phyloP scores from a whole-genome alignment of 148 eudicot species.

The Amaranthus hypochondriacus region DNA sequence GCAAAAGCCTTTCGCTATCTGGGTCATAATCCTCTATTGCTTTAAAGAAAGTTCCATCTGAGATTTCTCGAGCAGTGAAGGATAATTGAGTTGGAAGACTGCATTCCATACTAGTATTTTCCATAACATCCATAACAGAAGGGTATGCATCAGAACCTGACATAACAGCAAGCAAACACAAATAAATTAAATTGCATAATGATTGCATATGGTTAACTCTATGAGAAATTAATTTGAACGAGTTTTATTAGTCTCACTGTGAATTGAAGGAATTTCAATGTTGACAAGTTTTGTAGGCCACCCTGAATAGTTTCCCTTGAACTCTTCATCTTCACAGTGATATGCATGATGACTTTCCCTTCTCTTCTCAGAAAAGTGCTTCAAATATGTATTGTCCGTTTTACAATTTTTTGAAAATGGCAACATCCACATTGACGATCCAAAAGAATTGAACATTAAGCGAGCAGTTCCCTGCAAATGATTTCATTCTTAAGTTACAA shows the following conservation, averaged over 20 bases:
- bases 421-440: constrained; percentile 89
- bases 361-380: constrained; percentile 52
- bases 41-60: constrained; percentile 90
- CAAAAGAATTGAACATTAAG: constrained; percentile 93
- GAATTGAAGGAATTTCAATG: constrained; percentile 74
- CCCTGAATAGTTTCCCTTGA: constrained; percentile 68
- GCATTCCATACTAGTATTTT: constrained; percentile 66
- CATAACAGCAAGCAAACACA: constrained; percentile 9
- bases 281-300: constrained; percentile 89
- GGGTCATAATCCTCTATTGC: constrained; percentile 90
- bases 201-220: not conserved
- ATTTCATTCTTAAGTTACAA: constrained; percentile 29
- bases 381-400: constrained; percentile 59
- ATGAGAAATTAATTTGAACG: constrained; percentile 7
- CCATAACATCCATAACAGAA: constrained; percentile 42
- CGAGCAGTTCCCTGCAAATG: constrained; percentile 90
- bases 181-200: not conserved
- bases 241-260: constrained; percentile 35
- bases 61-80: constrained; percentile 79
- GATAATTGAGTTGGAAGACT: constrained; percentile 81
- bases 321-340: constrained; percentile 66
- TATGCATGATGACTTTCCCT: constrained; percentile 49
- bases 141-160: constrained; percentile 75
- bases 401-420: constrained; percentile 82
- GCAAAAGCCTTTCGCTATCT: constrained; percentile 65